Conservation (phyloP, 192 early-diverging fungal species). For the Haplosporangium gracile region DNA sequence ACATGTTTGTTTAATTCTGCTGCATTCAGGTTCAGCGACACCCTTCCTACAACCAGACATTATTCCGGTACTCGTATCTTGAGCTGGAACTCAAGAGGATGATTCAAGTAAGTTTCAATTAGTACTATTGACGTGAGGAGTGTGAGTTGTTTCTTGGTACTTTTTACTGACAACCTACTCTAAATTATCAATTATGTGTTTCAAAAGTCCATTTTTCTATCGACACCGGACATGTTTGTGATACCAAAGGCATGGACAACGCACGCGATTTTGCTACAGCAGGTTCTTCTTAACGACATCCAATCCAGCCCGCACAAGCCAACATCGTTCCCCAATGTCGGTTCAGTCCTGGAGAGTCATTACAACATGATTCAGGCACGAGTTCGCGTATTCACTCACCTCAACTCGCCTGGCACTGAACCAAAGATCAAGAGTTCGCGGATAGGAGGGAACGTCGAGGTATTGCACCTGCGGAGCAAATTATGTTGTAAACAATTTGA, state of each 20-base stretch:
- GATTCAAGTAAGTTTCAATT: constrained; percentile 54
- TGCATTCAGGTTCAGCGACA: constrained; percentile 40
- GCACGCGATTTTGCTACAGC: constrained; percentile 58
- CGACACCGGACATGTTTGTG: constrained; percentile 73
- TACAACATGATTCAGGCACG: constrained; percentile 54
- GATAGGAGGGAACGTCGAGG: constrained; percentile 31
- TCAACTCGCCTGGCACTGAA: constrained; percentile 13
- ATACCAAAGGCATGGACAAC: constrained; percentile 65
- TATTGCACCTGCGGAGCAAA: constrained; percentile 7
- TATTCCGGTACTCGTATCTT: constrained; percentile 57
- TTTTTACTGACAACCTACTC: not conserved
- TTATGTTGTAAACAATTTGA: not conserved
- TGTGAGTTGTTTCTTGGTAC: too few relatives aligned
- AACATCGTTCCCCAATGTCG: constrained; percentile 42
- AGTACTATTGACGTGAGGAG: not conserved
- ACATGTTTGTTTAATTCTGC: not conserved
- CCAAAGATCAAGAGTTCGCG: not conserved
- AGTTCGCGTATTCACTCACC: constrained; percentile 40
- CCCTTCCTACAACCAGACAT: constrained; percentile 29
- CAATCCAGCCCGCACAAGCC: constrained; percentile 40
- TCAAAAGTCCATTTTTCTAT: constrained; percentile 63
- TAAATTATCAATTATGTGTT: not conserved
- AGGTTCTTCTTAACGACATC: constrained; percentile 56
- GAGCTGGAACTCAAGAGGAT: constrained; percentile 63
- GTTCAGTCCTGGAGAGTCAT: constrained; percentile 31